Evolutionary conservation across 257 asterid genomes (phyloP).

Genomic region (Capsicum pubescens): DNA sequence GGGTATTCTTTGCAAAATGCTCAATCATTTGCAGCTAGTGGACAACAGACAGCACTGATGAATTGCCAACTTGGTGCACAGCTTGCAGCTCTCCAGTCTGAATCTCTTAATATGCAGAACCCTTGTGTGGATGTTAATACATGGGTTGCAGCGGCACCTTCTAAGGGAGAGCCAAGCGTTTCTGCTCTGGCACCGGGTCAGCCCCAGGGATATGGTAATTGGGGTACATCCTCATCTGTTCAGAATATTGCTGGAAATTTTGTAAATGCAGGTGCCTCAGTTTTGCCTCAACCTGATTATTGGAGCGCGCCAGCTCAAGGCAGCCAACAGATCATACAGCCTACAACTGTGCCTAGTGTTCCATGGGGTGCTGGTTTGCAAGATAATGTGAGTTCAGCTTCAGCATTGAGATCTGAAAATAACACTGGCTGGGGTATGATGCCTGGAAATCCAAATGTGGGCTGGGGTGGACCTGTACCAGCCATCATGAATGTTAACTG

Average conservation of each 20-base stretch:
- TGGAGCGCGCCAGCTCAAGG: conserved; percentile 63
- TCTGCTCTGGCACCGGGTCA: conserved; percentile 47
- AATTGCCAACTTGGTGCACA: conserved; percentile 46
- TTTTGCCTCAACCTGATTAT: conserved; percentile 62
- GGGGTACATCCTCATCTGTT: conserved; percentile 53
- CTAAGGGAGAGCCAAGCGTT: conserved; percentile 40
- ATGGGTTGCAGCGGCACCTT: conserved; percentile 43
- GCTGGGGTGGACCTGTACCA: conserved; percentile 65
- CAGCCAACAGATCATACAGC: conserved; percentile 61
- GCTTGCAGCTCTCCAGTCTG: conserved; percentile 38
- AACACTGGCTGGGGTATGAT: conserved; percentile 65
- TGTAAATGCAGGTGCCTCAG: conserved; percentile 47
- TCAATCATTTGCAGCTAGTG: conserved; percentile 42
- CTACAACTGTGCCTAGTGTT: conserved; percentile 49
- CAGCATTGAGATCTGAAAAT: conserved; percentile 55
- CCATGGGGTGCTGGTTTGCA: conserved; percentile 61
- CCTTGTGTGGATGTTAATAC: conserved; percentile 48
- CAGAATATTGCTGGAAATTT: conserved; percentile 61
- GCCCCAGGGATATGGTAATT: conserved; percentile 53
- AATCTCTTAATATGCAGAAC: conserved; percentile 52
- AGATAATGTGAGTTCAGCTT: conserved; percentile 47
- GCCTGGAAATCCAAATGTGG: conserved; percentile 63
- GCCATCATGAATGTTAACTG: conserved; percentile 55
- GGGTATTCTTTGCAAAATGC: conserved; percentile 43
- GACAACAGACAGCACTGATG: conserved; percentile 49